Conservation (phyloP, 2,329 filamentous ascomycete genomes). For the Byssoonygena ceratinophila region DNA sequence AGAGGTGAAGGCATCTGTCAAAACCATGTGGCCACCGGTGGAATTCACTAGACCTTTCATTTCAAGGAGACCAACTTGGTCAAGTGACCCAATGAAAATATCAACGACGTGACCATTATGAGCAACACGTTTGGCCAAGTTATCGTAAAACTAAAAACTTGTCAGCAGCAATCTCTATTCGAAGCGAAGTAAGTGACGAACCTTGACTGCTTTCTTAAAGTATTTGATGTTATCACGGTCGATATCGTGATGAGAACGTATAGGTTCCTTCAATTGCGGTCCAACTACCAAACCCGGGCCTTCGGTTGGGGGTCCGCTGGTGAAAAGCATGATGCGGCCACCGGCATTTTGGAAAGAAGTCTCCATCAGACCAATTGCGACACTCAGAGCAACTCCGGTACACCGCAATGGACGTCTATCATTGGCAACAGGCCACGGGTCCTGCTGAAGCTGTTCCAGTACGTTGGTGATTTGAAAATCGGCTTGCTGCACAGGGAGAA, state of each 20-base stretch:
- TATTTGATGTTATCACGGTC: constrained; percentile 98
- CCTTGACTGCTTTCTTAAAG: constrained; percentile 97
- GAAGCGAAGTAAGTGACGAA: constrained; percentile 31
- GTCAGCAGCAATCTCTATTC: constrained; percentile 18
- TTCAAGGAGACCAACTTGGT: constrained; percentile 91
- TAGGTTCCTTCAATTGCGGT: constrained; percentile 87
- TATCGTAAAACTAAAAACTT: constrained; percentile 75
- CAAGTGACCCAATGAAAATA: constrained; percentile 92
- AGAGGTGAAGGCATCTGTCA: constrained; percentile 96
- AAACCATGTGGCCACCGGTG: constrained; percentile 93
- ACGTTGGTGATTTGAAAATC: constrained; percentile 97
- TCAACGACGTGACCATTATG: constrained; percentile 97
- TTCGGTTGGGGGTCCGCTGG: constrained; percentile 87
- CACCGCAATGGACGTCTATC: constrained; percentile 84
- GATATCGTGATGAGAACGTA: constrained; percentile 96
- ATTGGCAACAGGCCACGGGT: constrained; percentile 93
- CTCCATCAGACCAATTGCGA: constrained; percentile 84
- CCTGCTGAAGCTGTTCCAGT: constrained; percentile 87
- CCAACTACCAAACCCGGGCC: constrained; percentile 95
- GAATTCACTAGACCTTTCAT: constrained; percentile 97
- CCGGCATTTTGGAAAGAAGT: constrained; percentile 93
- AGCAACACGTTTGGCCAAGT: constrained; percentile 80
- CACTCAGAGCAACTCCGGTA: constrained; percentile 90
- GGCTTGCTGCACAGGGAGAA: constrained; percentile 87
- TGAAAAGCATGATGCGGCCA: constrained; percentile 93